These are phyloP conservation scores for Atkinsonella hypoxylon DNA, from an alignment of 2,329 filamentous ascomycete genomes.

Conservation along the genomic window DNA sequence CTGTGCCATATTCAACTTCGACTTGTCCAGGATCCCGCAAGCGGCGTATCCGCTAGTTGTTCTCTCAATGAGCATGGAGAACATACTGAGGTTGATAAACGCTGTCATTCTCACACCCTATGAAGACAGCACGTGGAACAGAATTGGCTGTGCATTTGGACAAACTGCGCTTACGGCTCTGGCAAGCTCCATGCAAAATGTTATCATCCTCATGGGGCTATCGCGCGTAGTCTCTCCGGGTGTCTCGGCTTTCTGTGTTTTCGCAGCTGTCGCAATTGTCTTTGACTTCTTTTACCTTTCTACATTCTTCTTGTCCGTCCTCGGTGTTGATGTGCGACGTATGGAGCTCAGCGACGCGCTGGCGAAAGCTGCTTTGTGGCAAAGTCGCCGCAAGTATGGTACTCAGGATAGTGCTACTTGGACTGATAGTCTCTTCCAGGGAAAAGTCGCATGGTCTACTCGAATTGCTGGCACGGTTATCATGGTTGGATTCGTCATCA, in stretches of 20 bases:
- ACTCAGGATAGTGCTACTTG: conserved; percentile 28
- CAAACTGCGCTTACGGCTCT: conserved; percentile 60
- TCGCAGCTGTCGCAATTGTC: conserved; percentile 60
- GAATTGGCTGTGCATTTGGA: conserved; percentile 64
- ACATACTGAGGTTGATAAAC: conserved; percentile 68
- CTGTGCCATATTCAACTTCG: conserved; percentile 63
- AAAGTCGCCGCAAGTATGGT: conserved; percentile 17
- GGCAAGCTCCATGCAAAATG: conserved; percentile 55
- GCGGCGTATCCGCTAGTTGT: conserved; percentile 69
- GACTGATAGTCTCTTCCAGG: conserved; percentile 48
- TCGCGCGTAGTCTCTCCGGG: conserved; percentile 56
- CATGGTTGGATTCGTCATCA: conserved; percentile 58
- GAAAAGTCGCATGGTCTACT: conserved; percentile 57
- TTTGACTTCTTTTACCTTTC: conserved; percentile 70
- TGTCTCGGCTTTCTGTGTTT: conserved; percentile 64
- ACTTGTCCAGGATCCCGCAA: conserved; percentile 62
- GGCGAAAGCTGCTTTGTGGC: conserved; percentile 38
- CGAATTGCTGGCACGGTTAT: conserved; percentile 64
- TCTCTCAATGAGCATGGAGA: conserved; percentile 64
- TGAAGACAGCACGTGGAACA: conserved; percentile 53
- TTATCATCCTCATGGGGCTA: conserved; percentile 52
- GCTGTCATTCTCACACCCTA: conserved; percentile 61
- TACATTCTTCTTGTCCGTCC: conserved; percentile 68
- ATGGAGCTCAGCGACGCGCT: conserved; percentile 66
- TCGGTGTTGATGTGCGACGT: conserved; percentile 67